These are phyloP conservation scores for Borealophlyctis nickersoniae DNA, from an alignment of 192 early-diverging fungal species.

Conservation along the genomic window DNA sequence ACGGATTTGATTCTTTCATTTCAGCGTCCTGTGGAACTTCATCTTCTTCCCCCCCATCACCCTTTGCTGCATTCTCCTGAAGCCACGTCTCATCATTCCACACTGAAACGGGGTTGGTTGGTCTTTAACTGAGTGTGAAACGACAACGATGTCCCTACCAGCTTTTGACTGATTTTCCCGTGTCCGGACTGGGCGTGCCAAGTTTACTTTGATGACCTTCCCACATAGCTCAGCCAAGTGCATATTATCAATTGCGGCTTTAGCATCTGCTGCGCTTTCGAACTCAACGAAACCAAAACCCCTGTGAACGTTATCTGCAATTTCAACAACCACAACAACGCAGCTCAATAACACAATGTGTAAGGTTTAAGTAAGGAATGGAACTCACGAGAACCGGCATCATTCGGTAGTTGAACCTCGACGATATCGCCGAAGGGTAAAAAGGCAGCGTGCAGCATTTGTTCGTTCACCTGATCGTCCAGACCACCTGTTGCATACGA, in stretches of 20 bases:
- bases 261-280: slow-evolving; percentile 76
- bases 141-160: not conserved
- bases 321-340: not conserved
- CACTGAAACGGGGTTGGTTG: slow-evolving; percentile 29
- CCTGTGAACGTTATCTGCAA: slow-evolving; percentile 59
- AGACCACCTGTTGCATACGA: slow-evolving; percentile 61
- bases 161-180: slow-evolving; percentile 23
- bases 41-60: slow-evolving; percentile 13
- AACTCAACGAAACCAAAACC: slow-evolving; percentile 97
- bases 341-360: slow-evolving; percentile 1
- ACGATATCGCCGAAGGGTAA: slow-evolving; percentile 96
- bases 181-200: slow-evolving; percentile 62
- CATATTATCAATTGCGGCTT: slow-evolving; percentile 95
- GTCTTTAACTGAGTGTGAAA: slow-evolving; percentile 2
- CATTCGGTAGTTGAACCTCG: slow-evolving; percentile 78
- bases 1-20: slow-evolving; percentile 8
- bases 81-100: slow-evolving; percentile 46
- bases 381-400: slow-evolving; percentile 69
- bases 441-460: slow-evolving; percentile 82
- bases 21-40: slow-evolving; percentile 12
- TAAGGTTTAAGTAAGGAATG: not conserved
- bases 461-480: slow-evolving; percentile 72
- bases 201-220: slow-evolving; percentile 81
- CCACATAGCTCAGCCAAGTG: slow-evolving; percentile 81
- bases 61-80: slow-evolving; percentile 24